Evolutionary conservation across 2,329 filamentous ascomycete genomes (phyloP).

Genomic region (Penicillium sp.): DNA sequence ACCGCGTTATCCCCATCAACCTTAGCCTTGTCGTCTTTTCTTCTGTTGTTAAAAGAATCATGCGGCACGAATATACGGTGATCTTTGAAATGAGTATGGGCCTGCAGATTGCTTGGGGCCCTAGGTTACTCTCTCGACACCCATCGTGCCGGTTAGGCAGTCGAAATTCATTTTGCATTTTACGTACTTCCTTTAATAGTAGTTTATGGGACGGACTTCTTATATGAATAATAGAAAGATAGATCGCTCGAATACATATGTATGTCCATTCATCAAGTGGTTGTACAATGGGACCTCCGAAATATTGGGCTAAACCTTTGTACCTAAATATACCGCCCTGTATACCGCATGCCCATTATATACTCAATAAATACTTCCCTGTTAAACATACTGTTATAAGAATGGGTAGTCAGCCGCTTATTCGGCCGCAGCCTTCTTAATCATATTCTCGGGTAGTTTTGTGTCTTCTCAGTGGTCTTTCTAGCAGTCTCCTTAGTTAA

Average conservation of each 20-base stretch:
- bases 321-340: too few species aligned
- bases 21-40: slow-evolving; percentile 4
- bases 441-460: too few species aligned
- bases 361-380: too few species aligned
- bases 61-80: not conserved
- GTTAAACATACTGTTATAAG: too few species aligned
- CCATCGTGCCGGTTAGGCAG: not conserved
- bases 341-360: too few species aligned
- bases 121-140: not conserved
- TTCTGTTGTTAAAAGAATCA: not conserved
- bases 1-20: not conserved
- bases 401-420: too few species aligned
- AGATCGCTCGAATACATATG: not conserved
- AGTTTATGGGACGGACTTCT: not conserved
- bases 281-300: too few species aligned
- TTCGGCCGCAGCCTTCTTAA: too few species aligned
- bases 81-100: slow-evolving; percentile 1
- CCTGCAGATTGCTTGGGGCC: not conserved
- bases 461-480: too few species aligned
- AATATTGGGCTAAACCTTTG: too few species aligned
- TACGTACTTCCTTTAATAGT: slow-evolving; percentile 11
- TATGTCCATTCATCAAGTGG: slow-evolving; percentile 12
- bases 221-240: not conserved
- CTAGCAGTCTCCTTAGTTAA: too few species aligned
- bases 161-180: slow-evolving; percentile 8